Conservation (phyloP, 2,329 filamentous ascomycete species). For the Fusarium succisae region DNA sequence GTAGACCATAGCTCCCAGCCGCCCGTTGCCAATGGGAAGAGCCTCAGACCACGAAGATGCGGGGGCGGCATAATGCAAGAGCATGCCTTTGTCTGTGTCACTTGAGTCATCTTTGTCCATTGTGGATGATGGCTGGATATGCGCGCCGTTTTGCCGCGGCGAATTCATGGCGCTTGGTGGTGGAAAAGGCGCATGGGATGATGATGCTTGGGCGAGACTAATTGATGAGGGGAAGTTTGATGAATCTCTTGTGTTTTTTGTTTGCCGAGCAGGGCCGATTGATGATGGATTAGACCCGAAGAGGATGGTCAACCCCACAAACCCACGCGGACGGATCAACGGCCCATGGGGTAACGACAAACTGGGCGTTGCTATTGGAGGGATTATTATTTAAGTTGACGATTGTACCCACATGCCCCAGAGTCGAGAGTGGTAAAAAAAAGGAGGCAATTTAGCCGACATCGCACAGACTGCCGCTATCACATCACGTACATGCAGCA, state of each 20-base stretch:
- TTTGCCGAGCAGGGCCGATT: not conserved
- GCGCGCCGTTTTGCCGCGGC: not conserved
- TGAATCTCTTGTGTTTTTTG: not conserved
- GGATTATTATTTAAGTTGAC: constrained; percentile 4
- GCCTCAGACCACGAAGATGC: constrained; percentile 46
- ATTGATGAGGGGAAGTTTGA: constrained; percentile 2
- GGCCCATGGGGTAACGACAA: not conserved
- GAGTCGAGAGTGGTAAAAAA: constrained; percentile 5
- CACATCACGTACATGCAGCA: not conserved
- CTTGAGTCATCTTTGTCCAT: constrained; percentile 1
- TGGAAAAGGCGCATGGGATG: not conserved
- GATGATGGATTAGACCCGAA: constrained; percentile 8
- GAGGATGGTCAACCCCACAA: constrained; percentile 1
- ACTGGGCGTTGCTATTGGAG: not conserved
- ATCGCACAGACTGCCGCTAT: not conserved
- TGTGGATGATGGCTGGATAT: not conserved
- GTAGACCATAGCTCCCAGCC: constrained; percentile 54
- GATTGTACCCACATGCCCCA: not conserved
- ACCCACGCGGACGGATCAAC: not conserved
- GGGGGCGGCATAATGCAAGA: constrained; percentile 37
- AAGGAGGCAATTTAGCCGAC: constrained; percentile 21
- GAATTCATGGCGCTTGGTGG: not conserved
- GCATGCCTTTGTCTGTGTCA: constrained; percentile 11
- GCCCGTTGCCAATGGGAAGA: constrained; percentile 60
- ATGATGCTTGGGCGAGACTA: not conserved